A percentile compares a stretch with the other conserved stretches of the same genome.
Evolutionary conservation across 768 basidiomycete species (phyloP).

Genomic region (Hericium rajendrae): DNA sequence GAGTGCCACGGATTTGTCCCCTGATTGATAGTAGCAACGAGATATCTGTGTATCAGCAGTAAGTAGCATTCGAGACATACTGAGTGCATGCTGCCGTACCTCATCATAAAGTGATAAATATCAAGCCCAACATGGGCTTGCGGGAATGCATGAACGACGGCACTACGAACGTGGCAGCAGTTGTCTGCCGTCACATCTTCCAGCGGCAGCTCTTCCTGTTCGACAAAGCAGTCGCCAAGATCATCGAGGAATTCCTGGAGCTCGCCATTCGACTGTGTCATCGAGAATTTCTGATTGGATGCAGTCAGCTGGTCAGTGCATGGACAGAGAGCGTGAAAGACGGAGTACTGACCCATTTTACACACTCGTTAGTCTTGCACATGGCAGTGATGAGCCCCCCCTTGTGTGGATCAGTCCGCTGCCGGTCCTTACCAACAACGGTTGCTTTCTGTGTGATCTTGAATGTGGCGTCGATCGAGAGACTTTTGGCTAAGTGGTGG

Average conservation of each 20-base stretch:
- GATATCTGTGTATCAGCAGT: too few relatives aligned
- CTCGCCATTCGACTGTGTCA: neutral
- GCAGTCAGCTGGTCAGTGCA: neutral
- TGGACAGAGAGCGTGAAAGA: neutral
- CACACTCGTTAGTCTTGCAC: neutral
- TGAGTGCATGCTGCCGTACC: neutral
- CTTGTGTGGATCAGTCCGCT: neutral
- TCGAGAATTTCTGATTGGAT: neutral
- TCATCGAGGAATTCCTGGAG: neutral
- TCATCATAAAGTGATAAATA: neutral
- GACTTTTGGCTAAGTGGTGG: conserved; percentile 1
- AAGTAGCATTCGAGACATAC: neutral
- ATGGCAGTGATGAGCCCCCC: neutral
- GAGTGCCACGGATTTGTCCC: too few relatives aligned
- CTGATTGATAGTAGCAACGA: too few relatives aligned
- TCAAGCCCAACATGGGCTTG: neutral
- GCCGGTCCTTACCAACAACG: neutral
- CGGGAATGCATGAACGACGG: neutral
- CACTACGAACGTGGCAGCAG: neutral
- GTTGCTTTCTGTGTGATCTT: neutral
- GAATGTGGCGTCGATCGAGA: neutral
- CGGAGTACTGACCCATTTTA: neutral
- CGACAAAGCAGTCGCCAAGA: neutral
- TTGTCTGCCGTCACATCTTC: neutral
- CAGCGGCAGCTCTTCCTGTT: too few relatives aligned